A percentile compares a stretch with the other conserved stretches of the same genome.
These are phyloP conservation scores for Boletus albobrunnescens DNA, from an alignment of 1,284 basidiomycete species.

Conservation along the genomic window DNA sequence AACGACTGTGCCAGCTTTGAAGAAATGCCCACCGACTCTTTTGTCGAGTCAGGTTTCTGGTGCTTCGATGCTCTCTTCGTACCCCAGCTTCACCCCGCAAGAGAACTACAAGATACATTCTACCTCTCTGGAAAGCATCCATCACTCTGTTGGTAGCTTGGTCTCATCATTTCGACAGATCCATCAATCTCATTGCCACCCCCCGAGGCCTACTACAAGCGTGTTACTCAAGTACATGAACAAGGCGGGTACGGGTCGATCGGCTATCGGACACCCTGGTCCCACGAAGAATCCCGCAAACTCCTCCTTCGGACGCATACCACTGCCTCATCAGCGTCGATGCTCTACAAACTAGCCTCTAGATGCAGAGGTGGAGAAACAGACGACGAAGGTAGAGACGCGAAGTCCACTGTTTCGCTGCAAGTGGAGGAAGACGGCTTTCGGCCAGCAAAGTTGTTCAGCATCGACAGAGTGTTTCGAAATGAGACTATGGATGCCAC, in stretches of 20 bases:
- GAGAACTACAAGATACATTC: constrained; percentile 98
- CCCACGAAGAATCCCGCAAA: constrained; percentile 85
- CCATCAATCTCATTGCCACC: constrained; percentile 77
- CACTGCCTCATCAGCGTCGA: constrained; percentile 90
- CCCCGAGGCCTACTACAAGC: constrained; percentile 82
- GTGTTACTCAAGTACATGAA: constrained; percentile 88
- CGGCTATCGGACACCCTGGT: constrained; percentile 99
- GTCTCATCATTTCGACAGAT: constrained; percentile 48
- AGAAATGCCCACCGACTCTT: constrained; percentile 98
- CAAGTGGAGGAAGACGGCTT: constrained; percentile 64
- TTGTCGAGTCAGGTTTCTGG: constrained; percentile 99
- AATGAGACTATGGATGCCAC: constrained; percentile 99
- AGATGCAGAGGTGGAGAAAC: constrained; percentile 62
- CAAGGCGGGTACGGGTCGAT: constrained; percentile 90
- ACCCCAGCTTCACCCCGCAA: constrained; percentile 97
- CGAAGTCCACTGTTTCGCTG: constrained; percentile 32
- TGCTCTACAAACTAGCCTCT: constrained; percentile 91
- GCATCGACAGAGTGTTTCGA: constrained; percentile 97
- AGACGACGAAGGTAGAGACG: constrained; percentile 36
- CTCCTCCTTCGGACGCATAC: constrained; percentile 96
- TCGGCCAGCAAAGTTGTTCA: constrained; percentile 95
- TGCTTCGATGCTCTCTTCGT: constrained; percentile 99
- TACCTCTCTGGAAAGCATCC: constrained; percentile 78
- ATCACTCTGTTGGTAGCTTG: not conserved
- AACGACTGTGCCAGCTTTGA: constrained; percentile 67